Conservation (phyloP, 495 filamentous ascomycete genomes). For the Lophium mytilinum region DNA sequence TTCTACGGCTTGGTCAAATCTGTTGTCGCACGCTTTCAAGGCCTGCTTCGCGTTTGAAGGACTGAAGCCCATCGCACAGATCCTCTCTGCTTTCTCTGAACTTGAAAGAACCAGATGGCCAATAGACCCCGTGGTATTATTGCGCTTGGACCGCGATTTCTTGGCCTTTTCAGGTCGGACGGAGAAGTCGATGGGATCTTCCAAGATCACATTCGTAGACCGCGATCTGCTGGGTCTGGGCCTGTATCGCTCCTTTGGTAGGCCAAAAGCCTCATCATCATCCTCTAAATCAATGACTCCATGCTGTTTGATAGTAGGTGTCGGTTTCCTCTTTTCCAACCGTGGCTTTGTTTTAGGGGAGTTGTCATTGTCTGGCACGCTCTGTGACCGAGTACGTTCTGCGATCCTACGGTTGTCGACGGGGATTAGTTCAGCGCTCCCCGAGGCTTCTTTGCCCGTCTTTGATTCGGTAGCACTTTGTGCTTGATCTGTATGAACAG, state of each 20-base stretch:
- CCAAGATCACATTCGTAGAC: conserved; percentile 18
- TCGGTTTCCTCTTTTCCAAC: no score
- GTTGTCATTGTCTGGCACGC: no score
- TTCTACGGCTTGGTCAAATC: conserved; percentile 10
- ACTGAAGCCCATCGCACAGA: conserved; percentile 24
- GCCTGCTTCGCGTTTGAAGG: conserved; percentile 10
- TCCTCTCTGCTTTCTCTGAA: conserved; percentile 16
- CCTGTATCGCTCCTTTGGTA: conserved; percentile 31
- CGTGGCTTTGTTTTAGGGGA: no score
- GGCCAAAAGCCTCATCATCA: conserved; percentile 23
- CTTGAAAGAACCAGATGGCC: not conserved
- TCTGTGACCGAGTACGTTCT: no score
- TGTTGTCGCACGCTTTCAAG: conserved; percentile 5
- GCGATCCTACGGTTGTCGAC: no score
- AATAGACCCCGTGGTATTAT: conserved; percentile 14
- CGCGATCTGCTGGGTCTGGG: conserved; percentile 33
- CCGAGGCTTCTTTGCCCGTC: no score
- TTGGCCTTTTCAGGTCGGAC: conserved; percentile 27
- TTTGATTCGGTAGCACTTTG: no score
- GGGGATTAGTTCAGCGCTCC: no score
- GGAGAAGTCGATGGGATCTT: conserved; percentile 26
- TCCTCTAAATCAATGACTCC: not conserved
- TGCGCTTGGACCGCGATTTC: conserved; percentile 21
- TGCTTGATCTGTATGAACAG: no score
- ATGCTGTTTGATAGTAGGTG: no score